These are phyloP conservation scores for Rutstroemia sp. DNA, from an alignment of 2,329 filamentous ascomycete species.

Conservation along the genomic window DNA sequence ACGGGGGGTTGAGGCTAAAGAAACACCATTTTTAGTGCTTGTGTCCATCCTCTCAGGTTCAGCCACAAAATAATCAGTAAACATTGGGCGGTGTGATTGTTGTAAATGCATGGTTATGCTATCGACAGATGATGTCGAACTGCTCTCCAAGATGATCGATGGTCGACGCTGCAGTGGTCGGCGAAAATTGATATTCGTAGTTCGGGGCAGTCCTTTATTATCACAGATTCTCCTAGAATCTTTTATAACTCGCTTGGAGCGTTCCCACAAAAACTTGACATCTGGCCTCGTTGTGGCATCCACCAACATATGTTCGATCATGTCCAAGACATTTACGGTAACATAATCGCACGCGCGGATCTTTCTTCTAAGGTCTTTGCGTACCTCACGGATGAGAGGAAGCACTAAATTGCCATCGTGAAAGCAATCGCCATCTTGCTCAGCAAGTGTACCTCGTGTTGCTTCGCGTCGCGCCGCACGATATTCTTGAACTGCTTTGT, in stretches of 20 bases:
- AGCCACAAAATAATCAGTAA: background rate
- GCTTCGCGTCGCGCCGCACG: conserved; percentile 16
- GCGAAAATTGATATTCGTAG: background rate
- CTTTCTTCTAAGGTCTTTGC: conserved; percentile 11
- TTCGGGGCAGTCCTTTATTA: background rate
- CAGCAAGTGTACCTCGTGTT: conserved; percentile 10
- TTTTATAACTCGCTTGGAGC: background rate
- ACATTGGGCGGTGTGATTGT: background rate
- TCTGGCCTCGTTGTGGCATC: conserved; percentile 3
- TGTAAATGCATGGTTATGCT: background rate
- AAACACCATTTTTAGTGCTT: background rate
- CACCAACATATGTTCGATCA: conserved; percentile 13
- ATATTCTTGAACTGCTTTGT: conserved; percentile 22
- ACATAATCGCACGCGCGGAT: conserved; percentile 12
- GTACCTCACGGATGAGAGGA: conserved; percentile 17
- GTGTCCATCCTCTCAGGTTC: background rate
- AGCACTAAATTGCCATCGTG: conserved; percentile 27
- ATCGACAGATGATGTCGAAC: background rate
- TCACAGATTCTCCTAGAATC: background rate
- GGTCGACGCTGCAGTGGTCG: background rate
- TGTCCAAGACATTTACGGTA: conserved; percentile 9
- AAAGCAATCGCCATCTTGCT: conserved; percentile 24
- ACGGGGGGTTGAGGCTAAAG: background rate
- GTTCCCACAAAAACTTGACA: background rate
- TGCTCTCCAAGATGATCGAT: background rate